Base-by-base conservation (phyloP, 495 filamentous ascomycete genomes). In the Echria macrotheca region DNA sequence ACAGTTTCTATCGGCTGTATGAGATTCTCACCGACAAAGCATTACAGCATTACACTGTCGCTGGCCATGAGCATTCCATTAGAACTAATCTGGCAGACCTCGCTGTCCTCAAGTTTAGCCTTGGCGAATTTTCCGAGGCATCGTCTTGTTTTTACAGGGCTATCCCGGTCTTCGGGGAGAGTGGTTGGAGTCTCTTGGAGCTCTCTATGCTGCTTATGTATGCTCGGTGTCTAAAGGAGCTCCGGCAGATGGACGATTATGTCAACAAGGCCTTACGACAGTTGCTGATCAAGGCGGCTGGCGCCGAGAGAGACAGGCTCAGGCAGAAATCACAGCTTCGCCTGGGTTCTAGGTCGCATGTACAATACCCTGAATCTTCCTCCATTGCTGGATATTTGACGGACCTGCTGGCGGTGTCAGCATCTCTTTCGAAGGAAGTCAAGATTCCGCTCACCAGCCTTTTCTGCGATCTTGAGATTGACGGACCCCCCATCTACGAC, bases 191-290 rank as follows among this genome's bases (percentile, higher is more conserved):
- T 33, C 66, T 84, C 4, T 71, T 96, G 10, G 89, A 96, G 59
- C 76, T 85, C 9, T 82, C 80, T 2, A 86, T 95, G 78, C 72
- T 98, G 22, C 77, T 87, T 41, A 83, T 96, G 75, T 89, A 94
- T 62, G 82, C 89, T 3, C 79, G 79, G 28, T 96, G 89, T 66
- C 74, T 97, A 40, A 86, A 88, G 59, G 74, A 87, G 57, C 75
- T 96, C 15, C 67, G 83, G 33, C 77, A 79, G 14, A 78, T 79
- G 50, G 86, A 91, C 35, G 91, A 96, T 44, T 94, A 91, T 56
- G 79, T 89, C 40, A 80, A 78, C 32, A 79, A 79, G 12, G 79
- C 86, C 18, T 70, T 88, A 25, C 71, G 94, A 11, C 83, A 84
- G 54, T 72, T 96, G 10, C 60, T 97, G 24, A 78, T 82, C 5